These are phyloP conservation scores for Lasiodiplodia gonubiensis DNA, from an alignment of 2,329 filamentous ascomycete species.

Conservation along the genomic window DNA sequence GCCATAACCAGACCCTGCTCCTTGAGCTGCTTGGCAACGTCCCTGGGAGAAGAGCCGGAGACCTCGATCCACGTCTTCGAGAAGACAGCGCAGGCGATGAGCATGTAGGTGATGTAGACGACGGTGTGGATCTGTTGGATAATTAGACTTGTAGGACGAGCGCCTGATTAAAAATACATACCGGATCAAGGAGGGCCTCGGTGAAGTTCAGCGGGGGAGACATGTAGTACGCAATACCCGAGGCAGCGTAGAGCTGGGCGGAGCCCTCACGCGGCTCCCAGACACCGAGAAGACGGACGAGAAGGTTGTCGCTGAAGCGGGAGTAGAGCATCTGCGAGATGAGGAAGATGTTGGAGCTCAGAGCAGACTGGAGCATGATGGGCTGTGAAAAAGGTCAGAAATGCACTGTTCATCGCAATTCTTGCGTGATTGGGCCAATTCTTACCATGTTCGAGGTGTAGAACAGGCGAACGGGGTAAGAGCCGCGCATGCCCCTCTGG, in stretches of 20 bases:
- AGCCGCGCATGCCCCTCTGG: conserved; percentile 97
- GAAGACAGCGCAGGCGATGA: conserved; percentile 95
- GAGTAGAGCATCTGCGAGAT: conserved; percentile 99
- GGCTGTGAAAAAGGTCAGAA: conserved; percentile 53
- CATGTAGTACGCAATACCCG: conserved; percentile 99
- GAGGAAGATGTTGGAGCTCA: conserved; percentile 98
- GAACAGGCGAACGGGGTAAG: conserved; percentile 98
- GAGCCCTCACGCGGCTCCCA: conserved; percentile 98
- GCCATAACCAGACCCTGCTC: conserved; percentile 99
- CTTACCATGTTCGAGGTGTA: conserved; percentile 96
- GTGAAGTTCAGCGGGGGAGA: conserved; percentile 97
- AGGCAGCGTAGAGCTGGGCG: conserved; percentile 90
- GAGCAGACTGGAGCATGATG: conserved; percentile 98
- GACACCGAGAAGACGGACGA: conserved; percentile 95
- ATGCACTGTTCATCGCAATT: not conserved
- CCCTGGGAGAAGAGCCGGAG: conserved; percentile 93
- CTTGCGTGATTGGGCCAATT: not conserved
- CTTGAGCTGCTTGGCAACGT: conserved; percentile 99
- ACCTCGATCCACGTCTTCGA: conserved; percentile 99
- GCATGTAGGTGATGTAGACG: conserved; percentile 97
- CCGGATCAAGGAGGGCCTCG: conserved; percentile 90
- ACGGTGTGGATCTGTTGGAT: conserved; percentile 78
- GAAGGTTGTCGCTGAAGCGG: conserved; percentile 97
- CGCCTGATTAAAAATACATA: not conserved
- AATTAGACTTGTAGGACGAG: not conserved